phyloP scores from a whole-genome alignment of 1,139 yeast species.

The Pichia sp. region DNA sequence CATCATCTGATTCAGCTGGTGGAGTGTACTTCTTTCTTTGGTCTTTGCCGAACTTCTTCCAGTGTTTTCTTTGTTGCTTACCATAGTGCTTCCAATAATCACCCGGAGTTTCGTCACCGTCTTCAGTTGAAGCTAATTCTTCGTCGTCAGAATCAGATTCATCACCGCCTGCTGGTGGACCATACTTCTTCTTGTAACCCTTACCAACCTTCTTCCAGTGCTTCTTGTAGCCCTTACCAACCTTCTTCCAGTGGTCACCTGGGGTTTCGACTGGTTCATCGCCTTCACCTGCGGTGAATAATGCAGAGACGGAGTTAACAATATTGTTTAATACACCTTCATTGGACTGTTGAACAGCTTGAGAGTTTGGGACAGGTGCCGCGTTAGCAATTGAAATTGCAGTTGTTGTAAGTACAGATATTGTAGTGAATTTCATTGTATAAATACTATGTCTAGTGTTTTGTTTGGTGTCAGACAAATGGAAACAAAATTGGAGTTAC shows the following conservation, averaged over 20 bases:
- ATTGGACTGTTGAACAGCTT: background rate
- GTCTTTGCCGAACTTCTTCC: conserved; percentile 20
- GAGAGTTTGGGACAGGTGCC: conserved; percentile 8
- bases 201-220: conserved; percentile 20
- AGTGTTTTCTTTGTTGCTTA: conserved; percentile 17
- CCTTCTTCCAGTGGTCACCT: conserved; percentile 17
- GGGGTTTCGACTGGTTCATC: conserved; percentile 9
- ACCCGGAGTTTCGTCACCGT: conserved; percentile 10
- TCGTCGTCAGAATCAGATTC: conserved; percentile 11
- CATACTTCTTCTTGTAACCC: conserved; percentile 23
- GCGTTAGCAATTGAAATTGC: conserved; percentile 10
- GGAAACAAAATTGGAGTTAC: no score
- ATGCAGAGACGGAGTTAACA: conserved; percentile 1
- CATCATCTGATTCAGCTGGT: conserved; percentile 14
- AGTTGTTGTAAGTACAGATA: conserved; percentile 11
- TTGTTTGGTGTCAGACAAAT: background rate
- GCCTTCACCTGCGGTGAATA: background rate
- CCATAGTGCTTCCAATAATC: conserved; percentile 19
- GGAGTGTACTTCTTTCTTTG: conserved; percentile 24
- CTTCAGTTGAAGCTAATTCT: background rate
- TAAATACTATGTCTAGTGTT: background rate
- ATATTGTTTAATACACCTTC: conserved; percentile 6
- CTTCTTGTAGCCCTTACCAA: conserved; percentile 17
- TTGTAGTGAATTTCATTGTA: conserved; percentile 13
- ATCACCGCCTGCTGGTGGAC: conserved; percentile 8